Evolutionary conservation across 768 basidiomycete genomes (phyloP), one percentile per base, ranked within the genome.

Genomic region (Pholiota molesta): DNA sequence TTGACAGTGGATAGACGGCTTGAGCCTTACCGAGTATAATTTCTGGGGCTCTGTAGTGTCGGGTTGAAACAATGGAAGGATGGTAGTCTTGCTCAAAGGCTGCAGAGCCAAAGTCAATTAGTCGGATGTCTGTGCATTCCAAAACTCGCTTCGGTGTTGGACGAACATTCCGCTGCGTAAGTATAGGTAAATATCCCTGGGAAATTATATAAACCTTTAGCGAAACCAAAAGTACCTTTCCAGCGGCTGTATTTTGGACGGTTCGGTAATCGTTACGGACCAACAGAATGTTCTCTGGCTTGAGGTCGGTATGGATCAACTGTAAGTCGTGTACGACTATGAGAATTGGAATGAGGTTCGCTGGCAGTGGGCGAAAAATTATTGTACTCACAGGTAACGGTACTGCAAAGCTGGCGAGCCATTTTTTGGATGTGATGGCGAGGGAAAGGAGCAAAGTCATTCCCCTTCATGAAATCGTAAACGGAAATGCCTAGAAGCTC

Each of bases 11-110:
- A 13, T 19, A 17, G n/a, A 35, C 7, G 40, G 55, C 23, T 45
- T 64, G 37, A 33, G 26, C 76, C 86, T 64, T 63, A 97, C 97
- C 95, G 57, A 99, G 84, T 63, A 99, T 99, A 74, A 99, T 99
- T 80, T 99, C 97, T 3, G 97, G 97, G 10, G 97, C 97, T 63
- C 97, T 92, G 70, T 99, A 99, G 77, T 99, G 97, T 57, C 97
- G 88, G 11, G 97, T 99, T 39, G 92, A 97, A 57, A 99, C 97
- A 26, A 99, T 97, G 1, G 92, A 94, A 0, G 97, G 97, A 73
- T 99, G 97, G 74, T 99, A 99, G 74, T 99, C 97, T 69, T 92
- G 86, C 71, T 98, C 93, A 69, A 99, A 99, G 2, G 97, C 99
- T 2, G 97, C 97, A 42, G 94, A 97, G 58, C 97, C 97, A 75